Evolutionary conservation across 345 rosid species (phyloP), one percentile per base, ranked within the genome.

Genomic region (Gossypium bickii): DNA sequence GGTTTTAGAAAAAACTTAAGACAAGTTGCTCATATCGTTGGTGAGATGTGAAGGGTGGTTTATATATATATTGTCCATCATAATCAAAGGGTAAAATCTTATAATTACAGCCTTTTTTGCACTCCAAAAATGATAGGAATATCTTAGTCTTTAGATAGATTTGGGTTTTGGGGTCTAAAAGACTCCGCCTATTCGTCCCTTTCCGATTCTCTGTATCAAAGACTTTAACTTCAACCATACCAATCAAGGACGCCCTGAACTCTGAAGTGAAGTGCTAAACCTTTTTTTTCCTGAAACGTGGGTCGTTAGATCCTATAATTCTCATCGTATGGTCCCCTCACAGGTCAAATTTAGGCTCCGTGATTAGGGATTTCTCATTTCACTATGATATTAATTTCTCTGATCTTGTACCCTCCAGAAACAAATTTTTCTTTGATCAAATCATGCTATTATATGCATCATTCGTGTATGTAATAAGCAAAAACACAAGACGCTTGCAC

Each of bases 271-370:
- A 43, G 72, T 69, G 72, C 49, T 7, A 16, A 49, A 9, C 44
- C 7, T 69, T 68, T 25, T 69, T 69, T 47, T 10, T 2, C 12
- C 12, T 27, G 11, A 12, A 47, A 45, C 2, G 16, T 78, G 53
- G 44, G 18, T 43, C 66, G 12, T 64, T 13, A 13, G 58, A 47
- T 44, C 41, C 9, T 3, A 13, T 38, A 9, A 48, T 73, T 52
- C 52, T 57, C 22, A 22, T 66, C 71, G 13, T 16, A 51, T 12
- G 75, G 74, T 51, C 55, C 74, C 67, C 71, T 4, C 18, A 12
- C 20, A 44, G 20, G 10, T n/a, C 43, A 13, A 43, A 49, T 16
- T 49, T 20, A 48, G 55, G 60, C 71, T 64, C 61, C 25, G 12
- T 52, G n/a, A 13, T 61, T 27, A n/a, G 38, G 53, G 55, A 24